These are phyloP conservation scores for Vitis amurensis DNA, from an alignment of 164 flowering plant genomes.

Conservation along the genomic window DNA sequence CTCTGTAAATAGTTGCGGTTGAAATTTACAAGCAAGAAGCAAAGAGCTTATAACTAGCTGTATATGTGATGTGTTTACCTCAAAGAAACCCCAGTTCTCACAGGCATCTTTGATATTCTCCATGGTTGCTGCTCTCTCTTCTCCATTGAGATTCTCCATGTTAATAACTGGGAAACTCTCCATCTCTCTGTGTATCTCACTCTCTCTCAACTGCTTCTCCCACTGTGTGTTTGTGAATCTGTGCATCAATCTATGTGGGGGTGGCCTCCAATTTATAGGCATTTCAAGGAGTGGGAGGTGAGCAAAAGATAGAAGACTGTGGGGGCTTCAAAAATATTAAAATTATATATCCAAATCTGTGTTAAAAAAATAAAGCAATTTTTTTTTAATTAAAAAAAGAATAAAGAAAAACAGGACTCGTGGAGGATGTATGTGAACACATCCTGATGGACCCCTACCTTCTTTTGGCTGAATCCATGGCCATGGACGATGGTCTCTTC, in stretches of 20 bases:
- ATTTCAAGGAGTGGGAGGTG: not conserved
- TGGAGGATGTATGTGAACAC: conserved; percentile 21
- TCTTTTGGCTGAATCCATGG: conserved; percentile 1
- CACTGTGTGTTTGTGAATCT: not conserved
- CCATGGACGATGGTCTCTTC: conserved; percentile 2
- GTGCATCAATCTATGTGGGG: not conserved
- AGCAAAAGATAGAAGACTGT: not conserved
- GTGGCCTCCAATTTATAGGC: conserved; percentile 21
- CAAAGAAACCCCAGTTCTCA: conserved; percentile 93
- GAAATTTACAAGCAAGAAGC: too few relatives aligned
- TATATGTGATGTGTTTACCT: conserved; percentile 33
- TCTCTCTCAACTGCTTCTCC: conserved; percentile 5
- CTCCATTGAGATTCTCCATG: conserved; percentile 67
- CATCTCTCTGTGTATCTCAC: conserved; percentile 30
- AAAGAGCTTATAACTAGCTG: too few relatives aligned
- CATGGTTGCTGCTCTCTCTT: conserved; percentile 59
- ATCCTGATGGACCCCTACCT: conserved; percentile 23
- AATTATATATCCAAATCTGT: too few relatives aligned
- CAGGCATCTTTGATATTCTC: conserved; percentile 70
- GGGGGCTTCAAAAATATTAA: not conserved
- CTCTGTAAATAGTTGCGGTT: not conserved
- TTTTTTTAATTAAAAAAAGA: not conserved
- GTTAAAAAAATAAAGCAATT: too few relatives aligned
- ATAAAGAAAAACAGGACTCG: conserved; percentile 11
- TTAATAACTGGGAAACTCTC: conserved; percentile 66